Conservation (phyloP, 1,139 yeast genomes). For the Sugiyamaella pinicola region DNA sequence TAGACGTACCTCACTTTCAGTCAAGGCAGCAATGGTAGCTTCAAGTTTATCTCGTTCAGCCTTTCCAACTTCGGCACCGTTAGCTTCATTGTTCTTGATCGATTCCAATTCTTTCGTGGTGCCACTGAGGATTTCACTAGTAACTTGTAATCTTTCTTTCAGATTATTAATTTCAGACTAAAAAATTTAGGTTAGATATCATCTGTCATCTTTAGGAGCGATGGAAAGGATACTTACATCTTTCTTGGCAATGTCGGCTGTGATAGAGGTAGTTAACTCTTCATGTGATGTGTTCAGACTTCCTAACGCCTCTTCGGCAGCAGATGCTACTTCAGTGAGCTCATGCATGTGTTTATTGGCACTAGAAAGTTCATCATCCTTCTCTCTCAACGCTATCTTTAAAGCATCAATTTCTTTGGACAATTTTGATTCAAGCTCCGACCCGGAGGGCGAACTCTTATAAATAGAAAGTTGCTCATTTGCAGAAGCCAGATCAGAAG, state of each 20-base stretch:
- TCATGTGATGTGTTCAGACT: slow-evolving; percentile 50
- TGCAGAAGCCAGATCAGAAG: slow-evolving; percentile 44
- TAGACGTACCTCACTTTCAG: slow-evolving; percentile 44
- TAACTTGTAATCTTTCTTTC: slow-evolving; percentile 42
- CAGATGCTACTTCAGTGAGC: slow-evolving; percentile 52
- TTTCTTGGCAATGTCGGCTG: slow-evolving; percentile 46
- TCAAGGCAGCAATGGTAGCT: slow-evolving; percentile 49
- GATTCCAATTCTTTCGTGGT: slow-evolving; percentile 32
- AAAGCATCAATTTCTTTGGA: slow-evolving; percentile 40
- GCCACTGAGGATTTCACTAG: slow-evolving; percentile 40
- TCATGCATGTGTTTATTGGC: slow-evolving; percentile 53
- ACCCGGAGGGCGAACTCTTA: slow-evolving; percentile 27
- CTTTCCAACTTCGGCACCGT: slow-evolving; percentile 35
- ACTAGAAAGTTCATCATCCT: slow-evolving; percentile 51
- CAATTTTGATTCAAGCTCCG: slow-evolving; percentile 11
- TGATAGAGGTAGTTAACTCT: slow-evolving; percentile 46
- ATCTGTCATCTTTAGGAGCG: not conserved
- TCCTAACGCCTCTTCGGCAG: slow-evolving; percentile 54
- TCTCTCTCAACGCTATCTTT: slow-evolving; percentile 47
- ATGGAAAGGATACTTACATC: slow-evolving; percentile 40
- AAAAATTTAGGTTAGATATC: slow-evolving; percentile 26
- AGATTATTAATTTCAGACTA: slow-evolving; percentile 44
- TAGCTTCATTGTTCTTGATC: slow-evolving; percentile 30
- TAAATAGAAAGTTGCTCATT: slow-evolving; percentile 44
- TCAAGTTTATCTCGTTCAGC: slow-evolving; percentile 45